Evolutionary conservation across 169 alveolate species (phyloP).

Genomic region (Plasmodium relictum): DNA sequence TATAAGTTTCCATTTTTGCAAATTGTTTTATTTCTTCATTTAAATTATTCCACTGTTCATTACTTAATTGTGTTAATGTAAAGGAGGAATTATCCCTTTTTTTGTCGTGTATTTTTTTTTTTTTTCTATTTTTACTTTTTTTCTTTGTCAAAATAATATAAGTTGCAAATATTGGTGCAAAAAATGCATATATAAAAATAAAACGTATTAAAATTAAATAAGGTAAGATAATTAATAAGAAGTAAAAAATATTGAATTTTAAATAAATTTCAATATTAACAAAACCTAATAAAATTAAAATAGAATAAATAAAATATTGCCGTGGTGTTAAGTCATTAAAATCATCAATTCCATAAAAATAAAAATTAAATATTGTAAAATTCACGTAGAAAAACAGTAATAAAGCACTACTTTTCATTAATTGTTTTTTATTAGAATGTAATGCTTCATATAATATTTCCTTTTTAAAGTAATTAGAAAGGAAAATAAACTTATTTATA

Average conservation of each 20-base stretch:
- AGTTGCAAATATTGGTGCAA: constrained; percentile 63
- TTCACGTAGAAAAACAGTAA: constrained; percentile 47
- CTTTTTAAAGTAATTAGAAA: constrained; percentile 44
- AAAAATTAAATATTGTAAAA: constrained; percentile 60
- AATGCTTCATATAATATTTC: constrained; percentile 65
- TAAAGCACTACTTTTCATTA: constrained; percentile 22
- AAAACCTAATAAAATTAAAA: constrained; percentile 49
- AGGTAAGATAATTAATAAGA: constrained; percentile 54
- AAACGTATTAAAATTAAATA: constrained; percentile 70
- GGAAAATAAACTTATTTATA: constrained; percentile 42
- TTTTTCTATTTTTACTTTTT: constrained; percentile 7
- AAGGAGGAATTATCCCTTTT: constrained; percentile 33
- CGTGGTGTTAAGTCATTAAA: constrained; percentile 39
- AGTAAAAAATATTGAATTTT: constrained; percentile 46
- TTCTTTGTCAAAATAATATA: constrained; percentile 47
- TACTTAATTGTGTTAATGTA: constrained; percentile 69
- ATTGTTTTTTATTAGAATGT: constrained; percentile 43
- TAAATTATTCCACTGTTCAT: constrained; percentile 69
- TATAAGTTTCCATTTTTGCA: constrained; percentile 59
- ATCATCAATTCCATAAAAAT: constrained; percentile 68
- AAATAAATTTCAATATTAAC: constrained; percentile 54
- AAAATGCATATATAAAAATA: constrained; percentile 41
- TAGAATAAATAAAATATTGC: constrained; percentile 46
- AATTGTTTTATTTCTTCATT: constrained; percentile 72
- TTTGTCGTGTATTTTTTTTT: constrained; percentile 36